phyloP scores from a whole-genome alignment of 2,329 filamentous ascomycete species.

The Madurella fahalii region DNA sequence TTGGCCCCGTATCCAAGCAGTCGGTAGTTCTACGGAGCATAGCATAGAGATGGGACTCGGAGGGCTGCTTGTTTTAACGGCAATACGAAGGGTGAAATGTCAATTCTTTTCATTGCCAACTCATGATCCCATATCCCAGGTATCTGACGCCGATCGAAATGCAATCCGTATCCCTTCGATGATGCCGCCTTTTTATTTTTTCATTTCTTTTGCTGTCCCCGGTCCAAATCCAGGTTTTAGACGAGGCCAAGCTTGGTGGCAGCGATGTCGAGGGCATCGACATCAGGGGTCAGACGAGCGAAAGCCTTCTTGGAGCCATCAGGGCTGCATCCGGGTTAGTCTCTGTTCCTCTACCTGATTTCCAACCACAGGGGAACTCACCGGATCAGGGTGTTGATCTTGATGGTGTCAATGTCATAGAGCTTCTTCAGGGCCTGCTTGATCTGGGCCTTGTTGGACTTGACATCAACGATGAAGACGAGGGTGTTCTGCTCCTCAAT shows the following conservation, averaged over 20 bases:
- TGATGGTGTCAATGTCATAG: conserved; percentile 95
- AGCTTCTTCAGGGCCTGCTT: conserved; percentile 98
- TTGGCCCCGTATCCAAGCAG: too few species aligned
- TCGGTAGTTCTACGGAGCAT: neutral
- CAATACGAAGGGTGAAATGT: conserved; percentile 24
- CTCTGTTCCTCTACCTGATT: too few species aligned
- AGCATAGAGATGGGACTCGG: neutral
- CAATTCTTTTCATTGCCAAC: conserved; percentile 29
- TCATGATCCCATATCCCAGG: conserved; percentile 29
- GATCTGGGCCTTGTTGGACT: conserved; percentile 99
- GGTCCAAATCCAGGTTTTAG: conserved; percentile 51
- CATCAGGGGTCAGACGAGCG: conserved; percentile 88
- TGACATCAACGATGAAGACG: conserved; percentile 93
- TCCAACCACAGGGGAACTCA: conserved; percentile 40
- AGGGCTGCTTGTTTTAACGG: conserved; percentile 9
- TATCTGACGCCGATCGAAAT: conserved; percentile 31
- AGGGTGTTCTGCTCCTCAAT: conserved; percentile 99
- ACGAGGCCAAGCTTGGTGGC: conserved; percentile 98
- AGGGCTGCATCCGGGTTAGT: conserved; percentile 53
- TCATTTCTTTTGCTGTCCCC: conserved; percentile 11
- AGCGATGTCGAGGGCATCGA: conserved; percentile 98
- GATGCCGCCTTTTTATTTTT: conserved; percentile 26
- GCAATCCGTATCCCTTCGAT: conserved; percentile 26
- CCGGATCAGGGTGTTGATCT: conserved; percentile 99
- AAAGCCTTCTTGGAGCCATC: conserved; percentile 99